Percentiles rank a stretch among this genome's conserved stretches.
phyloP scores from a whole-genome alignment of 345 rosid genomes.

The Arabidopsis thaliana region DNA sequence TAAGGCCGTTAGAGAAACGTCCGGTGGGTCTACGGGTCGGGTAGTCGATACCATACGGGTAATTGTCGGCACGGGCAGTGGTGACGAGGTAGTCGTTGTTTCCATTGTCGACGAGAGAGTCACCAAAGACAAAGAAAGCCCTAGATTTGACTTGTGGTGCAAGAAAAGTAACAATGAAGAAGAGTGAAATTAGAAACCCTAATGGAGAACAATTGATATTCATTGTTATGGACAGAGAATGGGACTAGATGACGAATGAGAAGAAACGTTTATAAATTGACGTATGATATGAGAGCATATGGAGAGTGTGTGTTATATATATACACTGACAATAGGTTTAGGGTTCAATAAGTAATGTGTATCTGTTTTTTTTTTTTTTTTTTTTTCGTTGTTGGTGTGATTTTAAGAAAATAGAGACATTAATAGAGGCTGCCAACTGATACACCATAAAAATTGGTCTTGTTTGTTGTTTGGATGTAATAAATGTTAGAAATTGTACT shows the following conservation, averaged over 20 bases:
- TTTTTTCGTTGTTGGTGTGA: neutral
- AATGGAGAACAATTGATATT: constrained; percentile 18
- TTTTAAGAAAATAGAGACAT: constrained; percentile 28
- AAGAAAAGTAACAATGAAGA: constrained; percentile 32
- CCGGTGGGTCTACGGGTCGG: constrained; percentile 76
- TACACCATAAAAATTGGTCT: constrained; percentile 21
- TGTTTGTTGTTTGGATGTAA: constrained; percentile 42
- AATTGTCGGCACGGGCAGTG: constrained; percentile 78
- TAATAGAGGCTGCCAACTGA: constrained; percentile 40
- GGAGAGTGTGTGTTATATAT: constrained; percentile 35
- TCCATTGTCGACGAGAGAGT: constrained; percentile 89
- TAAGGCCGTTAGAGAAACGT: constrained; percentile 88
- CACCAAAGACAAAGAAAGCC: constrained; percentile 75
- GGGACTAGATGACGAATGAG: constrained; percentile 16
- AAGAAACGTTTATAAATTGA: neutral
- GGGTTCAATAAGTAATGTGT: neutral
- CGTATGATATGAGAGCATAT: constrained; percentile 33
- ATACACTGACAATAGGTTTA: constrained; percentile 15
- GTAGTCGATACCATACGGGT: constrained; percentile 81
- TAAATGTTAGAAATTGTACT: constrained; percentile 34
- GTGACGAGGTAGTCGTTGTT: constrained; percentile 83
- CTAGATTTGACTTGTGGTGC: constrained; percentile 55
- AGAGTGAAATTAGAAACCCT: constrained; percentile 34
- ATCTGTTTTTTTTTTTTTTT: neutral
- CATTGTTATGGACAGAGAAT: constrained; percentile 20